Conservation (phyloP, 768 basidiomycete genomes). For the Inosperma sp. region DNA sequence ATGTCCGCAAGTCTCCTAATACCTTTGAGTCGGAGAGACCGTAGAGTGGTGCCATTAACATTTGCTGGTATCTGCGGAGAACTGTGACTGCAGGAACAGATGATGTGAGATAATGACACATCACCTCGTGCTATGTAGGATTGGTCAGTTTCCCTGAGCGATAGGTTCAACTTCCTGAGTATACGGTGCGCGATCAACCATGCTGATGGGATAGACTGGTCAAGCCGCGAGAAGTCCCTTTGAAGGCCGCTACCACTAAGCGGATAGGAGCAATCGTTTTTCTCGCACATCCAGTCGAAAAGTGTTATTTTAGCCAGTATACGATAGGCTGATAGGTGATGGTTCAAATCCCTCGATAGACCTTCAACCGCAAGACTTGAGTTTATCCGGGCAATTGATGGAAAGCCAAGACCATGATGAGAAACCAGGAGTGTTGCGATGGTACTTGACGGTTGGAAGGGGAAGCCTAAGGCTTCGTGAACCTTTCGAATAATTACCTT, state of each 20-base stretch:
- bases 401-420: constrained; percentile 13
- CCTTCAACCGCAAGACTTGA: constrained; percentile 11
- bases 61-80: not conserved
- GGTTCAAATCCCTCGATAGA: constrained; percentile 17
- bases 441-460: constrained; percentile 16
- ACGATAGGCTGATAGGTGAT: constrained; percentile 16
- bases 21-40: constrained; percentile 1
- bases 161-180: not conserved
- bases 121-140: constrained; percentile 6
- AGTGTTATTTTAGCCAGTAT: constrained; percentile 15
- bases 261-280: constrained; percentile 8
- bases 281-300: constrained; percentile 17
- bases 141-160: constrained; percentile 6
- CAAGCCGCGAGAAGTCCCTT: not conserved
- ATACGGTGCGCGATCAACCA: constrained; percentile 9
- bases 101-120: constrained; percentile 10
- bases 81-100: constrained; percentile 1
- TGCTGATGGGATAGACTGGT: constrained; percentile 3
- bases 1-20: constrained; percentile 4
- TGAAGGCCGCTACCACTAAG: not conserved
- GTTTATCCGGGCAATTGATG: constrained; percentile 14
- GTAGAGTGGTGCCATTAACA: constrained; percentile 4
- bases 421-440: constrained; percentile 10
- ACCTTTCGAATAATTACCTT: constrained; percentile 9
- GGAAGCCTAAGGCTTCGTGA: constrained; percentile 21